A percentile compares a stretch with the other conserved stretches of the same genome.
Conservation (phyloP, 2,329 filamentous ascomycete genomes). For the Botryosphaeria dothidea region DNA sequence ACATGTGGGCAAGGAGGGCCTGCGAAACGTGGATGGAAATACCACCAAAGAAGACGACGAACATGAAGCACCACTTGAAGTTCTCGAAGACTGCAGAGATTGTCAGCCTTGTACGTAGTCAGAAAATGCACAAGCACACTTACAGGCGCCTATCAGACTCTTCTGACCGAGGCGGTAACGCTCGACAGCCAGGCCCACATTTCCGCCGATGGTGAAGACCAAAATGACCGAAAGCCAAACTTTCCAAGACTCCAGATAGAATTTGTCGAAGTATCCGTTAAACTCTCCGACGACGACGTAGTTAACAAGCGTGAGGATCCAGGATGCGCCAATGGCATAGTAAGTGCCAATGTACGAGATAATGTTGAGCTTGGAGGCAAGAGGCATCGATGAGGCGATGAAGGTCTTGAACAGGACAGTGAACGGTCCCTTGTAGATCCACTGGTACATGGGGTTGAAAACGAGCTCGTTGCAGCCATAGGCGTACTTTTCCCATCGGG, state of each 20-base stretch:
- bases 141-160: not conserved
- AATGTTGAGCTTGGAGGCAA: constrained; percentile 70
- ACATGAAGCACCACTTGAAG: constrained; percentile 24
- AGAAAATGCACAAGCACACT: no score
- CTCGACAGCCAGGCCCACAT: constrained; percentile 9
- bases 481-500: constrained; percentile 73
- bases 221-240: constrained; percentile 16
- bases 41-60: constrained; percentile 24
- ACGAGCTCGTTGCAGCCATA: constrained; percentile 72
- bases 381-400: constrained; percentile 60
- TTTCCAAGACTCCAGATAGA: constrained; percentile 18
- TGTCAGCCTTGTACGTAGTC: not conserved
- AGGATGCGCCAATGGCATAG: constrained; percentile 68
- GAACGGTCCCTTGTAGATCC: constrained; percentile 64
- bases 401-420: constrained; percentile 65
- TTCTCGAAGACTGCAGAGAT: constrained; percentile 20
- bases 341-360: constrained; percentile 71
- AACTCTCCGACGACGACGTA: constrained; percentile 74
- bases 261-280: constrained; percentile 48
- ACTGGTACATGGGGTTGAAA: constrained; percentile 66
- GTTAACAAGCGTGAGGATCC: constrained; percentile 67
- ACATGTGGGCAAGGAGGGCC: constrained; percentile 22
- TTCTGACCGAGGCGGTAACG: constrained; percentile 15
- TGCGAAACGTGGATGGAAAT: constrained; percentile 22
- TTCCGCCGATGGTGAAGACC: constrained; percentile 10